Evolutionary conservation across 306 rosid species (phyloP), one percentile per base, ranked within the genome.

Genomic region (Vachellia collinsii): DNA sequence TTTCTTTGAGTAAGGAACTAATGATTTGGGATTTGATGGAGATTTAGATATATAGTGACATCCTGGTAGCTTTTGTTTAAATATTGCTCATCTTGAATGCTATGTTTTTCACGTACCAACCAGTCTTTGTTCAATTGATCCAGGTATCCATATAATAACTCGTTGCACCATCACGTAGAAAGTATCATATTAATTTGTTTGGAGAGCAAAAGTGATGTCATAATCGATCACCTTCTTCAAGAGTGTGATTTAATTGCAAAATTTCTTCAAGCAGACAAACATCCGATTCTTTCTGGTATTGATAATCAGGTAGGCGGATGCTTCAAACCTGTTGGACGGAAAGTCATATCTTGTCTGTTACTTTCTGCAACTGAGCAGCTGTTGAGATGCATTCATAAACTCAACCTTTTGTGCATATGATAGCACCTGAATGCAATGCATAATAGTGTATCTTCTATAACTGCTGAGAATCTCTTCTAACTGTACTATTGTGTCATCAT

Each of bases 71-170:
- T 82, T 61, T 48, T 34, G 38, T 38, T 29, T 67, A 50, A 19
- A 51, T 74, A 36, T 47, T 79, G 48, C 48, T 71, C 11, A 59
- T 53, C 46, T 84, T 67, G 25, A 38, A 59, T 76, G 19, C 64
- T 72, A 20, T 59, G 39, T n/a, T 29, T 25, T 38, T 54, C 25
- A 19, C 43, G 20, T 70, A 50, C 56, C 56, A 50, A 63, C 17
- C 22, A 37, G 53, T 62, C 67, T 72, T 38, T 72, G 77, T 73
- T 75, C 51, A 68, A 56, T 80, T 67, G 20, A 70, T 91, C 67
- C 94, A 95, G 99, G 93, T 95, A 95, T 81, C 97, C 97, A 0
- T 93, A 85, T 86, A 89, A 95, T 83, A 95, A 92, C 59, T 83
- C 91, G 11, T 79, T 95, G 82, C 99, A 95, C 72, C 99, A 93